phyloP scores from a whole-genome alignment of 768 basidiomycete species.

The Rhizopogon vinicolor region DNA sequence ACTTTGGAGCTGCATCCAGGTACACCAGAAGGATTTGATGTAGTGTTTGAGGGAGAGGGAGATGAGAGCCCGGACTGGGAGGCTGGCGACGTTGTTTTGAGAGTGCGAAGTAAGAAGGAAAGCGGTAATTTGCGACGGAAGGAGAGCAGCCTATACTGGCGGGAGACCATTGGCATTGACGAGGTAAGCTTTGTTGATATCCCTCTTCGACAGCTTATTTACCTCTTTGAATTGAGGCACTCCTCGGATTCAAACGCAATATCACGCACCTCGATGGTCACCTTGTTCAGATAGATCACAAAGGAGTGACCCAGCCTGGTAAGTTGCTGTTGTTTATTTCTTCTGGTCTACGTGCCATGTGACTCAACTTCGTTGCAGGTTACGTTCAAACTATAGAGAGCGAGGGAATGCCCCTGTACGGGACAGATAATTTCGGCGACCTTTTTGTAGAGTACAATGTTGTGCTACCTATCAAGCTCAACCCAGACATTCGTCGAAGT shows the following conservation, averaged over 20 bases:
- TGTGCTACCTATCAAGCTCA: constrained; percentile 74
- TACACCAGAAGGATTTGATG: constrained; percentile 90
- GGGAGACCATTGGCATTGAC: constrained; percentile 84
- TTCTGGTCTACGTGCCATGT: not conserved
- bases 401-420: constrained; percentile 85
- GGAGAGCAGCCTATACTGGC: constrained; percentile 88
- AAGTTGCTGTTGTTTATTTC: constrained; percentile 11
- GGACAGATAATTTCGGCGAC: constrained; percentile 61
- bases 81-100: constrained; percentile 86
- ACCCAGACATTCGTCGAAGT: constrained; percentile 70
- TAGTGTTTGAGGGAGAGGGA: constrained; percentile 93
- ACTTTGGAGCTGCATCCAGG: constrained; percentile 85
- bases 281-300: constrained; percentile 60
- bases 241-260: constrained; percentile 94
- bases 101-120: constrained; percentile 74
- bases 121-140: constrained; percentile 85
- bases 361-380: constrained; percentile 35
- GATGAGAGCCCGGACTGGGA: constrained; percentile 98
- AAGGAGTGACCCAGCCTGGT: constrained; percentile 92
- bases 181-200: constrained; percentile 47
- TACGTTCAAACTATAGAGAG: constrained; percentile 81
- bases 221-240: constrained; percentile 48
- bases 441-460: constrained; percentile 93
- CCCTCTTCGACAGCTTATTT: not conserved
- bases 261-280: constrained; percentile 91